These are phyloP conservation scores for Candida railenensis DNA, from an alignment of 805 yeast species.

Conservation along the genomic window DNA sequence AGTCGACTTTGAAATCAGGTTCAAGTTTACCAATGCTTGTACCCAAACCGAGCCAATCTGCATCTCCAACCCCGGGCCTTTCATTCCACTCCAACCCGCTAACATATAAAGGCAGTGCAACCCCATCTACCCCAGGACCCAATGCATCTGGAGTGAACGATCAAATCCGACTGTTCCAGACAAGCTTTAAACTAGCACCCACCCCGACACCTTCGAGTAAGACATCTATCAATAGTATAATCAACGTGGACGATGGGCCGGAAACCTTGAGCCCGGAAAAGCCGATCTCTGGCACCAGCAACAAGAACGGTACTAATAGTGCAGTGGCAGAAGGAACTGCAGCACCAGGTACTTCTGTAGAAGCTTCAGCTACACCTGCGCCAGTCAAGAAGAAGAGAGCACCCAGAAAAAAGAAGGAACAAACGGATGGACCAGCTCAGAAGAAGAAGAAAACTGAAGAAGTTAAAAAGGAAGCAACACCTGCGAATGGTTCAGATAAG, in stretches of 20 bases:
- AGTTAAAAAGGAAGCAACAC: neutral
- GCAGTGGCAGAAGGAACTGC: neutral
- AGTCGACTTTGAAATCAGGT: conserved; percentile 6
- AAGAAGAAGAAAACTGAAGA: conserved; percentile 3
- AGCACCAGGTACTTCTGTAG: neutral
- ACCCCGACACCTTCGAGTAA: conserved; percentile 19
- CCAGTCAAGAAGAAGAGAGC: conserved; percentile 14
- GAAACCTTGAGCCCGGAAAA: conserved; percentile 6
- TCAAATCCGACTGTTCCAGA: conserved; percentile 30
- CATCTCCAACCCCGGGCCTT: conserved; percentile 6
- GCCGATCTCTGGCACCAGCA: conserved; percentile 5
- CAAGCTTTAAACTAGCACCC: conserved; percentile 2
- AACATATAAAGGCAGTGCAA: neutral
- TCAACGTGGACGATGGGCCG: conserved; percentile 34
- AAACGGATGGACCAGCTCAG: conserved; percentile 1
- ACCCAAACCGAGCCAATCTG: conserved; percentile 14
- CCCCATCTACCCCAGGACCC: conserved; percentile 1
- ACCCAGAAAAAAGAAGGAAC: conserved; percentile 24
- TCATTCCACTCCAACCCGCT: conserved; percentile 1
- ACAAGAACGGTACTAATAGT: conserved; percentile 1
- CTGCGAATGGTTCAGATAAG: conserved; percentile 8
- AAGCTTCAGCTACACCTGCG: conserved; percentile 3
- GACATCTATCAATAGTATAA: conserved; percentile 40
- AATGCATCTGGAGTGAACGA: conserved; percentile 14
- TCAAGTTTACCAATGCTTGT: conserved; percentile 16